Evolutionary conservation across 176 grass and related monocot genomes (phyloP), one percentile per base, ranked within the genome.

Genomic region (Sorghum bicolor): DNA sequence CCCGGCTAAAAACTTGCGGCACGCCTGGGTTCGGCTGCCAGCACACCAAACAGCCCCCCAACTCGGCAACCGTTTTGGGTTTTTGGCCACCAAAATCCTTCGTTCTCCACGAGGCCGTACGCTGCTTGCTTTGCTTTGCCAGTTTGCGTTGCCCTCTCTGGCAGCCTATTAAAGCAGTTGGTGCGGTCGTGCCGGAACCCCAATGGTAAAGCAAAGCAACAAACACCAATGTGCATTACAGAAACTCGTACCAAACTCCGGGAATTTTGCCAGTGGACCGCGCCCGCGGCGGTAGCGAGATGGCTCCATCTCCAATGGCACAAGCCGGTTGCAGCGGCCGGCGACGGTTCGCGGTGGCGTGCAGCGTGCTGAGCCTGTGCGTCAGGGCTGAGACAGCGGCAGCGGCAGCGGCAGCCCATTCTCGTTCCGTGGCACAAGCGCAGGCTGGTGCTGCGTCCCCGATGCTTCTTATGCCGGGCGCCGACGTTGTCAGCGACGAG

Each of bases 311-410:
- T 10, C 32, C 65, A 33, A 67, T 20, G 31, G 33, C 65, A 20
- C 19, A 68, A 22, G 65, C 65, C 4, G 33, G 5, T 69, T 6
- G 66, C 66, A 24, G 66, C 34, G 1, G 77, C 61, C 77, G 61
- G 17, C 25, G 24, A 9, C 78, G 70, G 63, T 91, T 94, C 64
- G 75, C 79, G 2, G 45, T 82, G 38, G 77, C 86, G 76, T 91
- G 88, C 78, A 70, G 71, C 43, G 83, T 84, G 10, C 86, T 94
- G 31, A 90, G 85, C 73, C 82, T 67, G 26, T 93, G 87, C 77
- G 60, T 93, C 81, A 93, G 79, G 81, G 82, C 74, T 15, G 86
- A 20, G 26, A 16, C 32, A 5, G 43, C 9, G 2, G 55, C 36
- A 15, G 53, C 34, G 26, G 10, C 32, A 5, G 43, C 9, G 2